Conservation (phyloP, 306 rosid species). For the Rosa lucieae region DNA sequence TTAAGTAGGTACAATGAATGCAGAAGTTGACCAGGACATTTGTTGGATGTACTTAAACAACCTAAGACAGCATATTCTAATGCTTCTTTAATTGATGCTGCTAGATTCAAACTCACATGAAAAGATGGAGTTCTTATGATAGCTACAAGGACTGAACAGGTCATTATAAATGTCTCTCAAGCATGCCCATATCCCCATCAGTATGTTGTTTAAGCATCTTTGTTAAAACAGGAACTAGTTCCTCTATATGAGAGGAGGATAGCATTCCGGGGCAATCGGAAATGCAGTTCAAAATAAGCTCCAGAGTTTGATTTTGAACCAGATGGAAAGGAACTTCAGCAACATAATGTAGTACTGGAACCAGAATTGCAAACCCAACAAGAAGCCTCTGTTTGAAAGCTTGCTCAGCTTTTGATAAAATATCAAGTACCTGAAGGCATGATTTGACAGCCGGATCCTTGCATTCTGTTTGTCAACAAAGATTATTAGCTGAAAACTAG, state of each 20-base stretch:
- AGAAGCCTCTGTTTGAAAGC: constrained; percentile 72
- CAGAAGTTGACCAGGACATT: constrained; percentile 49
- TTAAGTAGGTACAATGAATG: constrained; percentile 72
- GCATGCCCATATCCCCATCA: constrained; percentile 72
- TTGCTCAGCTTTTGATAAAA: constrained; percentile 70
- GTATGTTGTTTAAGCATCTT: constrained; percentile 65
- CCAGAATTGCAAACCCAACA: constrained; percentile 83
- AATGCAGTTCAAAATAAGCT: constrained; percentile 67
- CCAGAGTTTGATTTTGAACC: constrained; percentile 67
- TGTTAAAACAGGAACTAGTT: constrained; percentile 56
- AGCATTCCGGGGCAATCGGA: constrained; percentile 81
- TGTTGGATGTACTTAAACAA: constrained; percentile 60
- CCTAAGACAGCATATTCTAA: constrained; percentile 51
- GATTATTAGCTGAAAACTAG: constrained; percentile 31
- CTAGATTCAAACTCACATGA: constrained; percentile 48
- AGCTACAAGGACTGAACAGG: constrained; percentile 64
- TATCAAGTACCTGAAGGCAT: constrained; percentile 74
- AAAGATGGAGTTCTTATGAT: constrained; percentile 64
- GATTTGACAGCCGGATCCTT: constrained; percentile 75
- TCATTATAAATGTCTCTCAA: constrained; percentile 68
- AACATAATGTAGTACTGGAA: constrained; percentile 68
- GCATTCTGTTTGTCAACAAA: constrained; percentile 52
- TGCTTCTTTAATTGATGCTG: constrained; percentile 56
- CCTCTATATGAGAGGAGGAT: constrained; percentile 67
- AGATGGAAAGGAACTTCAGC: constrained; percentile 91